Base-by-base conservation (phyloP, 331 rosid genomes). In the Malus hybrid region DNA sequence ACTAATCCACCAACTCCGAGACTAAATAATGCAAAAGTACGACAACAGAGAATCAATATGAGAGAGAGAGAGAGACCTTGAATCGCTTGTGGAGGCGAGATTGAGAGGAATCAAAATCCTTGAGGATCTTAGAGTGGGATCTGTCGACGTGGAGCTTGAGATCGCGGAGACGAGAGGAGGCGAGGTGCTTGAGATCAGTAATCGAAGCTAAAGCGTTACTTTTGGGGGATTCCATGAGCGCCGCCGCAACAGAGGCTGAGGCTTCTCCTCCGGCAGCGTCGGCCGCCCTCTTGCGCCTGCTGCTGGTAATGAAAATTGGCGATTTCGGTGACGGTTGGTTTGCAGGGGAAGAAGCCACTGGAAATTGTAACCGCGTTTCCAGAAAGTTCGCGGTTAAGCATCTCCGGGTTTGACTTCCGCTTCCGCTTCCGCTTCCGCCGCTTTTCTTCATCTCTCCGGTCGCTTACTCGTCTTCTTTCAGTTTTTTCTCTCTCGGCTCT, bases 91-190 rank as follows among this genome's bases (percentile, higher is more conserved):
- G 22, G 22, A 22, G 22, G 22, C 22, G 22, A 22, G 22, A 22
- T 22, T 22, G 22, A 22, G 22, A 22, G 22, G 22, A 22, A 22
- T 22, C 22, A 22, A 22, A 22, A 22, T 22, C 22, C 22, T 22
- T 22, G 22, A 22, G 22, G 22, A 22, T 22, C 22, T 22, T 22
- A 3, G 94, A 83, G 87, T 93, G 96, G 76, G 95, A 90, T 27
- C 83, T 86, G 73, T 93, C 98, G 67, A 91, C 70, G 63, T 83
- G 89, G 75, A 92, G 86, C 86, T 87, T 91, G 75, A 93, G 89
- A 81, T 91, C 95, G 50, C 65, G 81, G 61, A 91, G 70, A 28
- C 86, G 87, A 11, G 96, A 86, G 71, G 95, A 83, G 33, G 89
- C 87, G 62, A 91, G 67, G 54, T 81, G 83, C 84, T 90, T 94